Evolutionary conservation across 2,329 filamentous ascomycete genomes (phyloP), one percentile per base, ranked within the genome.

Genomic region (Parastagonospora nodorum): DNA sequence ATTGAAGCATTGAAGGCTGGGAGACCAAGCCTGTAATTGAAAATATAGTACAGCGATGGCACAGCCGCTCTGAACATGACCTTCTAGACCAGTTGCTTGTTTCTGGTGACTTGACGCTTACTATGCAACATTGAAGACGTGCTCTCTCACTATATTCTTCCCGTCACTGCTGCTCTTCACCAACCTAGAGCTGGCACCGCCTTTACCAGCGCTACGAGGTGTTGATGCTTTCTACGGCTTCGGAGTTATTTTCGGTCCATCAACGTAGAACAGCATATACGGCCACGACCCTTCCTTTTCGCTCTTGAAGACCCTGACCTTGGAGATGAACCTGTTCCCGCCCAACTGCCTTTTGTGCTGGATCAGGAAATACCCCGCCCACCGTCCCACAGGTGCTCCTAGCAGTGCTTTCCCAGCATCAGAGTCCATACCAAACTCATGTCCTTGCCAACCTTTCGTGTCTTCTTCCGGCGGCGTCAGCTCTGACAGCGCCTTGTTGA

Each of bases 371-470:
- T 57, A 58, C 3, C 55, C 55, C 12, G 53, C 51, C 58, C 55
- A 58, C 2, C 58, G 28, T 0, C 58, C 57, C 31, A 58, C 55
- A 2, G 48, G 53, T 29, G 31, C 41, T 16, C 61, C 60, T 5
- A 66, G 32, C 14, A 64, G 29, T 8, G 57, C 57, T 24, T 54
- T 43, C 2, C 59, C 63, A n/a, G 43, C 54, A 19, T 63, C 53
- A 4, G 45, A 53, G 1, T 59, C 44, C 42, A 61, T 55, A 12
- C 28, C 36, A 12, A 64, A 66, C 2, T 58, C 53, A 1, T 36
- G 29, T 1, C 61, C 63, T 8, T 61, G 61, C 60, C 63, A 66
- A 2, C 2, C 30, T 2, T 32, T 35, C 9, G 49, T 10, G 7
- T 43, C 41, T 9, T 51, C 50, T n/a, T 36, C 50, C 2, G 50